A percentile compares a stretch with the other conserved stretches of the same genome.
Conservation (phyloP, 116 monocot species). For the Papilionanthe hybrid region DNA sequence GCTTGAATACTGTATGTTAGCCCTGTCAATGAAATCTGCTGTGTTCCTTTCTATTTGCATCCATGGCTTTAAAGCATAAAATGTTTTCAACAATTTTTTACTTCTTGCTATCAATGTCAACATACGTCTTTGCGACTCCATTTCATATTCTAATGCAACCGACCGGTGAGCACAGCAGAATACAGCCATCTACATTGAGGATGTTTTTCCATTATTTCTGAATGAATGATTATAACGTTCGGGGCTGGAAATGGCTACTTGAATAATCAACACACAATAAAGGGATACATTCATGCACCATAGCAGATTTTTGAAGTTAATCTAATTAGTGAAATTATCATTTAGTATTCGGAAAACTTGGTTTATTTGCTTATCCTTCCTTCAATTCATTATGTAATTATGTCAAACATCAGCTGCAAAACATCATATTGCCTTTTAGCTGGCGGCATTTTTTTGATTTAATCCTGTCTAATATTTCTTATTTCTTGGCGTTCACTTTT, state of each 20-base stretch:
- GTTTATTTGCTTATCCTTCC: neutral
- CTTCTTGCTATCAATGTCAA: neutral
- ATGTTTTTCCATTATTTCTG: neutral
- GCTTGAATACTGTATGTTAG: slow-evolving; percentile 84
- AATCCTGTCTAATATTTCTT: neutral
- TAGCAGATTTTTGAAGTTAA: neutral
- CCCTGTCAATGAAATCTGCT: slow-evolving; percentile 4
- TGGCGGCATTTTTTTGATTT: neutral
- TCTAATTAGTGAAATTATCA: neutral
- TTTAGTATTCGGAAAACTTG: neutral
- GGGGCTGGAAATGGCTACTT: neutral
- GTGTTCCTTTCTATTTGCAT: neutral
- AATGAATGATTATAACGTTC: neutral
- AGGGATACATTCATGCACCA: neutral
- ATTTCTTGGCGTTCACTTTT: neutral
- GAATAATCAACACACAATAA: neutral
- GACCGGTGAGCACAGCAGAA: neutral
- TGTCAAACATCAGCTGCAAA: neutral
- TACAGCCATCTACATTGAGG: neutral
- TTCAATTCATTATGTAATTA: neutral
- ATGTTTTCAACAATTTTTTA: neutral
- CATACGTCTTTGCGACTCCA: neutral
- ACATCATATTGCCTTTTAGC: neutral
- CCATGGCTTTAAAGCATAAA: neutral
- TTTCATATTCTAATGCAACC: neutral